These are phyloP conservation scores for Coniferiporia weirii DNA, from an alignment of 1,284 basidiomycete genomes.

Conservation along the genomic window DNA sequence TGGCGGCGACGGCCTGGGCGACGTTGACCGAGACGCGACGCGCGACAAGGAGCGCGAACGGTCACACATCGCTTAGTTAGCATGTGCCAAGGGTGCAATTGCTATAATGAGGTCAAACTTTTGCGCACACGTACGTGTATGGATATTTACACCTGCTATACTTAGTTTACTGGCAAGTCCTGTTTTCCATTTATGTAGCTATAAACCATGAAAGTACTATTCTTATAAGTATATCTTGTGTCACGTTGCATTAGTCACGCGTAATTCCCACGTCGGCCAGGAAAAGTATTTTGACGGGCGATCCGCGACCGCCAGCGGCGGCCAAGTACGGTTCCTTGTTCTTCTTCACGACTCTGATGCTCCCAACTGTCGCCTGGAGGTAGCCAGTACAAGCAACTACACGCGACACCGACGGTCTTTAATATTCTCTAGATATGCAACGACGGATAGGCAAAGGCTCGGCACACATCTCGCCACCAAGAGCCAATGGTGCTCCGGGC, in stretches of 20 bases:
- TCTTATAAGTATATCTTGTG: too few relatives aligned
- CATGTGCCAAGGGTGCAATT: not conserved
- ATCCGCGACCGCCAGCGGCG: too few relatives aligned
- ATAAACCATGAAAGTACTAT: too few relatives aligned
- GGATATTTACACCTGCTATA: too few relatives aligned
- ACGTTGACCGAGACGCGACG: not conserved
- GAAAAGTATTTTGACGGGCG: too few relatives aligned
- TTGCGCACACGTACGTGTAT: not conserved
- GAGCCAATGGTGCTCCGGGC: constrained; percentile 18
- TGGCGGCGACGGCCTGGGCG: not conserved
- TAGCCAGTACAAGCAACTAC: not conserved
- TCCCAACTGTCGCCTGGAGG: not conserved
- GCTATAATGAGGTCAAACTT: not conserved
- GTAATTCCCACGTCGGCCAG: not conserved
- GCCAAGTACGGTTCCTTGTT: not conserved
- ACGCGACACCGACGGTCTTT: not conserved
- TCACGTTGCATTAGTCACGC: too few relatives aligned
- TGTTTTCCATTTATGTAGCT: too few relatives aligned
- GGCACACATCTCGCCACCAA: constrained; percentile 46
- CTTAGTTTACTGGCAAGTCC: too few relatives aligned
- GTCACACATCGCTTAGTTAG: not conserved
- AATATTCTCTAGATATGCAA: constrained; percentile 40
- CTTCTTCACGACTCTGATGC: not conserved
- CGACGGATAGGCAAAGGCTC: constrained; percentile 47
- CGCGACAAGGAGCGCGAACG: not conserved